phyloP scores from a whole-genome alignment of 345 rosid genomes.

The Sisymbrium irio region DNA sequence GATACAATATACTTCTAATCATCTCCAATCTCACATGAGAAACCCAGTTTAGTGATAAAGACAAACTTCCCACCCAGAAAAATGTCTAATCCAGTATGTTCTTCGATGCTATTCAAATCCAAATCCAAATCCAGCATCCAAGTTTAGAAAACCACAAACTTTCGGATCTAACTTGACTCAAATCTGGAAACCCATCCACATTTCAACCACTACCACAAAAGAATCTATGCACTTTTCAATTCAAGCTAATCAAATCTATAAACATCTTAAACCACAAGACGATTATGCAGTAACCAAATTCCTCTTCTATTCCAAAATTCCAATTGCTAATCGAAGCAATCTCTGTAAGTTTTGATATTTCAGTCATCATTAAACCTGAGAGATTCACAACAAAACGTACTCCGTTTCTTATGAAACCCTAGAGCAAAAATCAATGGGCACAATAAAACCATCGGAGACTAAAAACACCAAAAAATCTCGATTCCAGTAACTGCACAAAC shows the following conservation, averaged over 20 bases:
- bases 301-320: not conserved
- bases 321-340: slow-evolving; percentile 8
- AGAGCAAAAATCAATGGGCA: slow-evolving; percentile 18
- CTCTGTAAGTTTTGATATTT: not conserved
- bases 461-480: slow-evolving; percentile 4
- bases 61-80: not conserved
- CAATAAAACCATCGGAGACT: slow-evolving; percentile 18
- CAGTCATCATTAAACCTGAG: not conserved
- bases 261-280: slow-evolving; percentile 5
- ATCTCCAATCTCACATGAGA: slow-evolving; percentile 8
- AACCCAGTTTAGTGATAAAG: slow-evolving; percentile 1
- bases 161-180: slow-evolving; percentile 22
- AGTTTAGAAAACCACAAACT: not conserved
- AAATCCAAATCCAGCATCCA: slow-evolving; percentile 16
- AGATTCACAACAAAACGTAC: slow-evolving; percentile 2
- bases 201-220: not conserved
- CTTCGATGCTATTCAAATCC: no score
- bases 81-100: not conserved
- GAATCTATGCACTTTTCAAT: not conserved
- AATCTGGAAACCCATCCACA: slow-evolving; percentile 30
- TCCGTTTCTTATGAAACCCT: slow-evolving; percentile 24
- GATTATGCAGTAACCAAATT: slow-evolving; percentile 3
- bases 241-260: not conserved
- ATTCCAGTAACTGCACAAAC: slow-evolving; percentile 30
- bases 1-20: not conserved